Conservation (phyloP, 331 rosid species). For the Acacia concinna region DNA sequence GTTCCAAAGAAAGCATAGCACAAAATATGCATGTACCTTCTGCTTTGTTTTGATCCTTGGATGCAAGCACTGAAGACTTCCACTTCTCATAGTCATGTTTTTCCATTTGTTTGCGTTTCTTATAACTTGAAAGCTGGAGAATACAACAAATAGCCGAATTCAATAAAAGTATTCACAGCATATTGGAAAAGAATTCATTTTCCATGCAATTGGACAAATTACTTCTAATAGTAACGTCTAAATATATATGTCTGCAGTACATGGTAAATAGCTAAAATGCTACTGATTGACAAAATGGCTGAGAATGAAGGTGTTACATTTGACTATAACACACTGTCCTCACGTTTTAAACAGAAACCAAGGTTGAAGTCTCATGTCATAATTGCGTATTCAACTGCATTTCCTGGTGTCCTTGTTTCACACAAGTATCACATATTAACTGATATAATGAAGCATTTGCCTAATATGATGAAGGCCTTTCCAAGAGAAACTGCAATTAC, state of each 20-base stretch:
- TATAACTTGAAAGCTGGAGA: constrained; percentile 67
- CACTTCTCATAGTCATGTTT: constrained; percentile 59
- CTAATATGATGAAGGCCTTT: constrained; percentile 14
- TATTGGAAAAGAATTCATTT: background rate
- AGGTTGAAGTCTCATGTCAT: background rate
- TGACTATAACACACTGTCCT: constrained; percentile 11
- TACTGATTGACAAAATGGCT: background rate
- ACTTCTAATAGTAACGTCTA: background rate
- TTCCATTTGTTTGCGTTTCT: constrained; percentile 54
- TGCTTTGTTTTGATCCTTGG: constrained; percentile 51
- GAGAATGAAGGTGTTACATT: background rate
- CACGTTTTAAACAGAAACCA: background rate
- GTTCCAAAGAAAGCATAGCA: constrained; percentile 1
- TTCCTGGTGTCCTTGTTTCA: background rate
- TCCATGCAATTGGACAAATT: background rate
- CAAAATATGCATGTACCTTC: constrained; percentile 44
- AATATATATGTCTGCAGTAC: background rate
- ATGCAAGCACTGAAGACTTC: constrained; percentile 67
- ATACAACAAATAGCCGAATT: constrained; percentile 25
- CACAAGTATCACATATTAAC: background rate
- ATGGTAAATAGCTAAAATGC: background rate
- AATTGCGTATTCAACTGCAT: background rate
- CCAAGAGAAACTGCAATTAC: constrained; percentile 8
- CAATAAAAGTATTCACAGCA: background rate
- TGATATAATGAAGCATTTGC: background rate